phyloP scores from a whole-genome alignment of 306 rosid genomes.

The Trifolium subterraneum region DNA sequence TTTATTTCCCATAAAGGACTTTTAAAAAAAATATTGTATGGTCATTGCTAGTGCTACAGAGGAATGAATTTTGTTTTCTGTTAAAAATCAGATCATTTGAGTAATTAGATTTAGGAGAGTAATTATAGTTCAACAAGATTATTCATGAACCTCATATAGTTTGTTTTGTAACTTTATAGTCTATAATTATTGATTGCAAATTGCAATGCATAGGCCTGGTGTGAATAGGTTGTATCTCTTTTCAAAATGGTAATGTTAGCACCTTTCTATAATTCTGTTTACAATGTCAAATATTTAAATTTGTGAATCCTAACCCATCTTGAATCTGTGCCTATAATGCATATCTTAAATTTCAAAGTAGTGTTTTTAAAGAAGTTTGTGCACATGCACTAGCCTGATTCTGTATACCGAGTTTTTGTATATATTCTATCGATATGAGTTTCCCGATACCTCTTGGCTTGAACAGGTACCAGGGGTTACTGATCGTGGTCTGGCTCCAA shows the following conservation, averaged over 20 bases:
- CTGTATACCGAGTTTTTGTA: neutral
- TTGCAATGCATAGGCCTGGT: constrained; percentile 5
- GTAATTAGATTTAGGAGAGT: neutral
- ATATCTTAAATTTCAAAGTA: constrained; percentile 19
- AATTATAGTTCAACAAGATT: constrained; percentile 25
- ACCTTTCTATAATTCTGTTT: neutral
- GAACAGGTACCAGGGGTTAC: constrained; percentile 90
- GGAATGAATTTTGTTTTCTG: constrained; percentile 1
- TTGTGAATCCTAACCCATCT: constrained; percentile 20
- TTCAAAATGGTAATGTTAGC: neutral
- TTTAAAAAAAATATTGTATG: neutral
- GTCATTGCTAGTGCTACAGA: neutral
- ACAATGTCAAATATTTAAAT: constrained; percentile 8
- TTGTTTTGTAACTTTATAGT: neutral
- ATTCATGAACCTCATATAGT: constrained; percentile 3
- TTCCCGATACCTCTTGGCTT: constrained; percentile 36
- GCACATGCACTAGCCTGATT: constrained; percentile 24
- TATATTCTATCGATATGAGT: constrained; percentile 10
- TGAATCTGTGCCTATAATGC: constrained; percentile 11
- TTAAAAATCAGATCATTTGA: neutral
- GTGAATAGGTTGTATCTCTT: constrained; percentile 29
- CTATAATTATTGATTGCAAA: neutral
- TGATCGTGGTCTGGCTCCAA: constrained; percentile 81
- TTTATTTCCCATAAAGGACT: neutral
- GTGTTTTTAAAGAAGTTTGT: constrained; percentile 7